Evolutionary conservation across 192 early-diverging fungal genomes (phyloP), one percentile per base, ranked within the genome.

Genomic region (Powellomyces hirtus): DNA sequence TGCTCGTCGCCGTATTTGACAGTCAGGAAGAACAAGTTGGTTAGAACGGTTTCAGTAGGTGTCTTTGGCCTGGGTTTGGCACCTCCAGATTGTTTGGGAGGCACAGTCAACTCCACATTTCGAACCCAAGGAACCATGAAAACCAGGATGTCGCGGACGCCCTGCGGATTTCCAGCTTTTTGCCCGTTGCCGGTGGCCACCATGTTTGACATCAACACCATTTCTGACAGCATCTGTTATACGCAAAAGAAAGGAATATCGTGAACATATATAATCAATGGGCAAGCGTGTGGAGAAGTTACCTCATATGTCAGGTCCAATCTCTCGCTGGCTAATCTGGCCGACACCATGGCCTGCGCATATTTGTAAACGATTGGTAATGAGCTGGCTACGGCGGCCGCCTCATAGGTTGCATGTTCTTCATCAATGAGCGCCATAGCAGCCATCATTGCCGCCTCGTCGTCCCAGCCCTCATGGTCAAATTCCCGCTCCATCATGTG

Each of bases 61-160:
- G 40, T 37, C 35, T 8, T 73, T 56, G 27, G 18, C 16, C 16
- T 2, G 4, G 37, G 22, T 5, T 20, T n/a, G 44, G 6, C 30
- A 1, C 37, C 36, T 14, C 59, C 59, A 27, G 59, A 0, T n/a
- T 46, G 45, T 58, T 57, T 66, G 45, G 60, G 22, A 3, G n/a
- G 49, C 20, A 37, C 40, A 16, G 49, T 22, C 27, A 91, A 70
- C 45, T 92, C 86, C 7, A 93, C 74, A 58, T 92, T 93, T 13
- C 89, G 79, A 11, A 93, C 71, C 92, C 92, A 94, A 1, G 92
- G 92, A 11, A 90, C 70, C 74, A 93, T 83, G 38, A 91, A 89
- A 33, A 73, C 74, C 22, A 94, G 71, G 36, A 93, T 84, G 40
- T 91, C 89, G 30, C 85, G 82, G 38, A 90, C 87, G 36, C 82